phyloP scores from a whole-genome alignment of 257 asterid genomes.

The Ophiorrhiza pumila region DNA sequence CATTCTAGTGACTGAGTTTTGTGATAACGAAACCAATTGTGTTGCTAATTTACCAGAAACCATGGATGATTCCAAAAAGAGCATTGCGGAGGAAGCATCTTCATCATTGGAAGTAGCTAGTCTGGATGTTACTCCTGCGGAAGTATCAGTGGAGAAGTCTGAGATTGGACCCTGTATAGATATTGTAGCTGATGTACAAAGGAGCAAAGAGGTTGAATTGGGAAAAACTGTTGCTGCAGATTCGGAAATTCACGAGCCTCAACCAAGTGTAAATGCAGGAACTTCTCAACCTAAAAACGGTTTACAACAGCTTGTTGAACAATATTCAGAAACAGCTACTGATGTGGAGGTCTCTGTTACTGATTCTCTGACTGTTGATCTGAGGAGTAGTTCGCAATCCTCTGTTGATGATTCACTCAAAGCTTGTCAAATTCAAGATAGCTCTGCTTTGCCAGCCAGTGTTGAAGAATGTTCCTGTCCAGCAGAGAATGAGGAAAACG shows the following conservation, averaged over 20 bases:
- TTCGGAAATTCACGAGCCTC: slow-evolving; percentile 6
- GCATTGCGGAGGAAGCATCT: neutral
- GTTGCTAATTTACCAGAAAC: neutral
- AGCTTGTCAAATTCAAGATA: slow-evolving; percentile 5
- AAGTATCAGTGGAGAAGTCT: slow-evolving; percentile 4
- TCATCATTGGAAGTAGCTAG: slow-evolving; percentile 1
- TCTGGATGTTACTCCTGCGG: slow-evolving; percentile 1
- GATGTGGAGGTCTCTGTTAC: neutral
- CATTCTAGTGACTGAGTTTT: neutral
- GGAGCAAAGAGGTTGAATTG: slow-evolving; percentile 11
- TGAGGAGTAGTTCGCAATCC: slow-evolving; percentile 2
- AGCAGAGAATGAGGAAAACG: neutral
- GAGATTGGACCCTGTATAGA: neutral
- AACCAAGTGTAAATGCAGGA: neutral
- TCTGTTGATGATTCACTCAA: slow-evolving; percentile 2
- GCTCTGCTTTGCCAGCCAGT: slow-evolving; percentile 5
- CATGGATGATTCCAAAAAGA: neutral
- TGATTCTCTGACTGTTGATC: slow-evolving; percentile 1
- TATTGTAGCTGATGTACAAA: slow-evolving; percentile 6
- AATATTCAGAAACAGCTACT: slow-evolving; percentile 8
- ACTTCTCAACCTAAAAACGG: slow-evolving; percentile 9
- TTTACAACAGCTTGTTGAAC: slow-evolving; percentile 13
- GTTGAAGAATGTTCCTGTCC: neutral
- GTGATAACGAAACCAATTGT: slow-evolving; percentile 3
- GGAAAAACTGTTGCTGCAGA: slow-evolving; percentile 10